Conservation (phyloP, 352 stramenopile species). For the Globisporangium spinosum region DNA sequence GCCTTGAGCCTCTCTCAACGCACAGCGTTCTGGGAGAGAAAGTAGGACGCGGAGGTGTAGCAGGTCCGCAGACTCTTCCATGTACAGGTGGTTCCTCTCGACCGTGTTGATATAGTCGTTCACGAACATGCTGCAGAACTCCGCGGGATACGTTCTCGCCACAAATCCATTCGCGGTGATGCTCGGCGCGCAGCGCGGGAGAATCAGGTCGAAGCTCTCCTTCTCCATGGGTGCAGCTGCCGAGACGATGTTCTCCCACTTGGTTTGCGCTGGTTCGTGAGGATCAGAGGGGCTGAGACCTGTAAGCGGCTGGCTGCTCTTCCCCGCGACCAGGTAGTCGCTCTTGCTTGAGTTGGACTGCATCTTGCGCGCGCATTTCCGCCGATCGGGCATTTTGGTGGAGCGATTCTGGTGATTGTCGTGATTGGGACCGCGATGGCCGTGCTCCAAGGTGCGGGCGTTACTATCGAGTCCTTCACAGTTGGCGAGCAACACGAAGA, state of each 20-base stretch:
- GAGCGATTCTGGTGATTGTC: neutral
- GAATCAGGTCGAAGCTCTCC: conserved; percentile 2
- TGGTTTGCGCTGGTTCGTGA: neutral
- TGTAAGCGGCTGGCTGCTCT: neutral
- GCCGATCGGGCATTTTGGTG: neutral
- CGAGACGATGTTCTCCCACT: conserved; percentile 15
- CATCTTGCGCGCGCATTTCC: neutral
- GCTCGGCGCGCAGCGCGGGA: conserved; percentile 12
- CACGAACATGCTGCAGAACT: conserved; percentile 1
- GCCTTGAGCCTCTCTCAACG: neutral
- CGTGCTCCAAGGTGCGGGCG: neutral
- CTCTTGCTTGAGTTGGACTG: neutral
- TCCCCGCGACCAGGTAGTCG: neutral
- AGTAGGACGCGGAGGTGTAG: conserved; percentile 35
- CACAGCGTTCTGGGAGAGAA: conserved; percentile 33
- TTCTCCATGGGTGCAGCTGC: neutral
- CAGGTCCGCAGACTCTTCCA: conserved; percentile 34
- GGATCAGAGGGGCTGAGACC: neutral
- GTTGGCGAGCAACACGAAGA: neutral
- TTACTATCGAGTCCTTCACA: neutral
- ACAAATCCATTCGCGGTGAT: neutral
- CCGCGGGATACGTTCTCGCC: neutral
- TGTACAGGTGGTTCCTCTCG: conserved; percentile 41
- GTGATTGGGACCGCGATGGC: neutral
- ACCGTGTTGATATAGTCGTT: conserved; percentile 15